Base-by-base conservation (phyloP, 306 rosid genomes). In the Abrus precatorius region DNA sequence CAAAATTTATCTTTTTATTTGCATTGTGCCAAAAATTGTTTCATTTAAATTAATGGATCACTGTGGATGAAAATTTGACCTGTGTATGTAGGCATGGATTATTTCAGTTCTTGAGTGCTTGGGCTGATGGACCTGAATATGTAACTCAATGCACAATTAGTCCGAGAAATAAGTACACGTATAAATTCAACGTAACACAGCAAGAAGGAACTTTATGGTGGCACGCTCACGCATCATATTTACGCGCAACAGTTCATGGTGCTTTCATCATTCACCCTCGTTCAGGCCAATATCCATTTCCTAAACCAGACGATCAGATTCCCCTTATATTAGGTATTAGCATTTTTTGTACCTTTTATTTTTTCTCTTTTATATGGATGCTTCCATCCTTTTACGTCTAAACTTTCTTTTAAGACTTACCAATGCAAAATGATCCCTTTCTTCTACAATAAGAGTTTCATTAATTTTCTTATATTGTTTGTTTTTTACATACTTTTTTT, bases 161-260 rank as follows among this genome's bases (percentile, higher is more conserved):
- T 7, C 83, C 90, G 0, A 80, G 76, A 28, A 5, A 53, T 1
- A 87, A 3, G 0, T 91, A 82, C n/a, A 78, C 90, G 0, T 78
- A 89, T 62, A 86, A 52, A 76, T 91, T 89, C 72, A 84, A 81
- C 0, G 76, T 91, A 44, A 86, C 70, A 28, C 66, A 80, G 41
- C 90, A 91, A 72, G 96, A 91, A 44, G 96, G 96, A 13, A 89
- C 93, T 0, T 74, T 89, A 3, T 91, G 91, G 89, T 91, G 95
- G 95, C 95, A 91, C 49, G 90, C 96, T 1, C 96, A 91, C 32
- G 12, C 82, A 1, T 75, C 82, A 0, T 41, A 69, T 85, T 86
- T 91, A 38, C 93, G 93, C 0, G 89, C 93, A 43, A 91, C 93
- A 0, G 88, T 91, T 50, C 57, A 89, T 27, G 91, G 93, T 3